These are phyloP conservation scores for Lepidium campestre DNA, from an alignment of 441 rosid species.

Conservation along the genomic window DNA sequence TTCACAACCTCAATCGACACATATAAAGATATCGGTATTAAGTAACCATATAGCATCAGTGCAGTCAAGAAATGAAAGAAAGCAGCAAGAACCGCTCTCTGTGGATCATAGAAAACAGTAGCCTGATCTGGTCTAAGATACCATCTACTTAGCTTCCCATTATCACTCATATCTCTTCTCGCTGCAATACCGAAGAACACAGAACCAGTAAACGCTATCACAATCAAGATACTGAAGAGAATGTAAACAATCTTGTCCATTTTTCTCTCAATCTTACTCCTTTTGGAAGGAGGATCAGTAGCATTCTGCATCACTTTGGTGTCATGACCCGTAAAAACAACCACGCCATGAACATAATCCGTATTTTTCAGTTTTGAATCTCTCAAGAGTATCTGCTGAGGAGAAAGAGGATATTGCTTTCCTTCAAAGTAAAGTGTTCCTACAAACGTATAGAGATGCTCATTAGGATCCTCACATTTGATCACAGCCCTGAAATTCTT, in stretches of 20 bases:
- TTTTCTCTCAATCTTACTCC: conserved; percentile 82
- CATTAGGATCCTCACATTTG: conserved; percentile 91
- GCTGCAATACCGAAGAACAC: conserved; percentile 66
- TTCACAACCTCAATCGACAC: conserved; percentile 87
- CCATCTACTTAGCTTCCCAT: conserved; percentile 58
- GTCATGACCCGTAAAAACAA: conserved; percentile 88
- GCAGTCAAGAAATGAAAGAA: conserved; percentile 82
- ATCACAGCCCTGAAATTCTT: conserved; percentile 43
- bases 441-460: conserved; percentile 70
- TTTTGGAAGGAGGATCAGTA: conserved; percentile 84
- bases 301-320: conserved; percentile 96
- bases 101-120: conserved; percentile 58
- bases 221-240: conserved; percentile 66
- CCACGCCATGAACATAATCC: conserved; percentile 64
- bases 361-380: conserved; percentile 88
- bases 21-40: conserved; percentile 88
- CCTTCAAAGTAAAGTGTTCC: conserved; percentile 49
- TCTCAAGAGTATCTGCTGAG: conserved; percentile 75
- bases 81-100: conserved; percentile 43
- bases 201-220: conserved; percentile 60
- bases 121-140: conserved; percentile 67
- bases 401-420: conserved; percentile 53
- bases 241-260: conserved; percentile 76
- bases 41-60: conserved; percentile 86
- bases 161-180: conserved; percentile 38